Percentiles rank a stretch among this genome's conserved stretches.
These are phyloP conservation scores for Cornus kousa DNA, from an alignment of 148 eudicot species.

Conservation along the genomic window DNA sequence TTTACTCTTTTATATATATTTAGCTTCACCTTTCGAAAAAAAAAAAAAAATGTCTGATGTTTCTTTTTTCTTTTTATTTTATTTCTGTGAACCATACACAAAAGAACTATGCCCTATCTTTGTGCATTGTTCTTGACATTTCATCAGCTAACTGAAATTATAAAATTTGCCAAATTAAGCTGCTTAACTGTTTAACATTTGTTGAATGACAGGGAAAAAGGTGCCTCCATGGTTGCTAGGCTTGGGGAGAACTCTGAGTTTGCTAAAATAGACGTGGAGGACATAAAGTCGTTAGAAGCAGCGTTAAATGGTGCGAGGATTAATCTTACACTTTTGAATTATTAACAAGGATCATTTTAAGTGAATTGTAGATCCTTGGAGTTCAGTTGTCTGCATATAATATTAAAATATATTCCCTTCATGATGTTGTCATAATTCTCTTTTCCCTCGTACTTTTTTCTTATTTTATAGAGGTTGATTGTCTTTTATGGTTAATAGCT, in stretches of 20 bases:
- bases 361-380: not conserved
- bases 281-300: slow-evolving; percentile 48
- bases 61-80: too few relatives aligned
- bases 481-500: not conserved
- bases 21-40: too few relatives aligned
- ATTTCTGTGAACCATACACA: not conserved
- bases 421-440: not conserved
- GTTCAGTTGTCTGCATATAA: not conserved
- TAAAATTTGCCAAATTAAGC: not conserved
- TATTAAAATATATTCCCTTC: not conserved
- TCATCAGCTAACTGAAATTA: not conserved
- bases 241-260: slow-evolving; percentile 75
- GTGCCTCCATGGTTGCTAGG: slow-evolving; percentile 66
- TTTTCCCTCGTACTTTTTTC: not conserved
- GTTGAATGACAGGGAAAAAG: slow-evolving; percentile 65
- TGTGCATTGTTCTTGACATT: not conserved
- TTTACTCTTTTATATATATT: too few relatives aligned
- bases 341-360: not conserved
- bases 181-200: slow-evolving; percentile 3
- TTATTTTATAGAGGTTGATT: not conserved
- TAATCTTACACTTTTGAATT: not conserved
- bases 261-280: slow-evolving; percentile 57
- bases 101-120: not conserved
- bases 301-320: slow-evolving; percentile 50
- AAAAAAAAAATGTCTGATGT: not conserved